phyloP scores from a whole-genome alignment of 139 green algal species.

The Axilococcus clingmanii region DNA sequence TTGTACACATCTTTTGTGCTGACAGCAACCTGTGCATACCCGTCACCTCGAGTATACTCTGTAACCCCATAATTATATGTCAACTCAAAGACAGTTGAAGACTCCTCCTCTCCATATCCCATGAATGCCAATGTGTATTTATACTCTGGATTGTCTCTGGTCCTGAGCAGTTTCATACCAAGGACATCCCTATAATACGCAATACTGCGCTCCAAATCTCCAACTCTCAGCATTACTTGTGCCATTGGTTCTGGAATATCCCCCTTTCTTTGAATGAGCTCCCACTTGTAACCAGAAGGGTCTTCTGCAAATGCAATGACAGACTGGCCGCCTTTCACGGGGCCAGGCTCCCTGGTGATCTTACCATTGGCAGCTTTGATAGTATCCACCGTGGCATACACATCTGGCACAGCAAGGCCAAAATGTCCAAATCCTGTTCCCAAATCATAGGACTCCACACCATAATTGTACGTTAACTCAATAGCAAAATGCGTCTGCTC shows the following conservation, averaged over 20 bases:
- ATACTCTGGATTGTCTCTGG: constrained; percentile 67
- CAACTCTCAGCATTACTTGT: constrained; percentile 88
- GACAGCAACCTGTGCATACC: constrained; percentile 67
- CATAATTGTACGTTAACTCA: constrained; percentile 69
- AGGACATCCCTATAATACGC: constrained; percentile 75
- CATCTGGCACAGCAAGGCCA: constrained; percentile 64
- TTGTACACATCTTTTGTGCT: constrained; percentile 74
- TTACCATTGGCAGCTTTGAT: constrained; percentile 30
- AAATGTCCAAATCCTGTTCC: constrained; percentile 89
- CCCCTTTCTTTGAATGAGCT: constrained; percentile 61
- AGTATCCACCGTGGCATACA: constrained; percentile 41
- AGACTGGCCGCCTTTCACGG: constrained; percentile 80
- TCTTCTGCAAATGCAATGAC: constrained; percentile 88
- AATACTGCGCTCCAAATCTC: constrained; percentile 68
- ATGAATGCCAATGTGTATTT: constrained; percentile 54
- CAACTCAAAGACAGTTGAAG: constrained; percentile 72
- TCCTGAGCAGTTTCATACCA: constrained; percentile 63
- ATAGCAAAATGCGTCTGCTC: constrained; percentile 60
- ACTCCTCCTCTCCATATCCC: constrained; percentile 68
- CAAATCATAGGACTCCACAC: constrained; percentile 69
- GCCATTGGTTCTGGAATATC: constrained; percentile 59
- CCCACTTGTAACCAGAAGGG: constrained; percentile 79
- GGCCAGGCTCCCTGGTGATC: constrained; percentile 71
- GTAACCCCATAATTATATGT: constrained; percentile 80
- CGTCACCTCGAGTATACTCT: constrained; percentile 64